Evolutionary conservation across 2,329 filamentous ascomycete species (phyloP), one percentile per base, ranked within the genome.

Genomic region (Ceratocystiopsis sp.): DNA sequence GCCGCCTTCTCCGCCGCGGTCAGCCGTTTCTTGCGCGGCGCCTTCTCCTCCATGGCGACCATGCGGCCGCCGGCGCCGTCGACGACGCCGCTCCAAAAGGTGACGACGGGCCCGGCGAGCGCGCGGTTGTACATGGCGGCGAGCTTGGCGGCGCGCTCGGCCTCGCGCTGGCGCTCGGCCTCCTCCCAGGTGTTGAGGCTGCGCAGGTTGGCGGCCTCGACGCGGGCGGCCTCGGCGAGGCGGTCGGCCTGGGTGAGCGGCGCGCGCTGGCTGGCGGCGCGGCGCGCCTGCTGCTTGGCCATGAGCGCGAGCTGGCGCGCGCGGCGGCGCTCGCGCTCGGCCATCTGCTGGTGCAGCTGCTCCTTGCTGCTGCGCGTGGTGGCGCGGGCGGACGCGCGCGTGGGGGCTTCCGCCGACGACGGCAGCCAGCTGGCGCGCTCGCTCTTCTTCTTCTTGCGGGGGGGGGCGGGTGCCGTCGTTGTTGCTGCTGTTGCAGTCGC

Each of bases 181-280:
- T 85, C 81, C 59, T 96, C 87, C 87, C 89, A 96, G 44, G 84
- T 73, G 55, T 89, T 95, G 55, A 94, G 64, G 59, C 81, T 96
- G 68, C 84, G 93, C 52, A 80, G 74, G 59, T 98, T 95, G 53
- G 79, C 70, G 59, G 81, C 80, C 61, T 96, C 91, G 8, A 93
- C 79, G 42, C 78, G 65, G 16, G 80, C 84, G 1, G 87, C 87
- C 60, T 93, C 84, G 25, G 75, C 78, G 25, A 95, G 68, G 35
- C 86, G 74, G 57, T 96, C 80, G 38, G 75, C 84, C 60, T 95
- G 89, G 7, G 86, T 93, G 75, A 93, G 77, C 25, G 80, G 72
- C 46, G 80, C 81, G 43, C 84, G 83, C 60, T 85, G 84, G 49
- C 76, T 64, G 43, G 81, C 82, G 49, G 80, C 79, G 52, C 84